Percentiles rank a stretch among this genome's conserved stretches.
These are phyloP conservation scores for Wakefieldia striispora DNA, from an alignment of 768 basidiomycete species.

Conservation along the genomic window DNA sequence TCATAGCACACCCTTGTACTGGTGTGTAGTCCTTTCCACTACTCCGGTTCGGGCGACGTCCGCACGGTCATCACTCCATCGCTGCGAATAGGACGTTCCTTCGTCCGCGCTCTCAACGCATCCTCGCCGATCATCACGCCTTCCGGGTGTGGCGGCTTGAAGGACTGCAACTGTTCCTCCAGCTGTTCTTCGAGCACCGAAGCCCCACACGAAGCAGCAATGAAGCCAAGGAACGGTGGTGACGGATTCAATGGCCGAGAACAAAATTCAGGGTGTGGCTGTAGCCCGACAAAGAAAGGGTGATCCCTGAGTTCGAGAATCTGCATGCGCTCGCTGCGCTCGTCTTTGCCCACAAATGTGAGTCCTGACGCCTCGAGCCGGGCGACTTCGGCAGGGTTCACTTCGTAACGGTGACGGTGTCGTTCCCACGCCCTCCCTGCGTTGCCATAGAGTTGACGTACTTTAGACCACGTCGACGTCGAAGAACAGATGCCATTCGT, in stretches of 20 bases:
- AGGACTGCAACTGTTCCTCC: conserved; percentile 55
- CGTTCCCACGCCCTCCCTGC: conserved; percentile 88
- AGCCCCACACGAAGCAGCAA: conserved; percentile 69
- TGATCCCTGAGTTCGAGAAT: conserved; percentile 88
- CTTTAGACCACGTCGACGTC: conserved; percentile 68
- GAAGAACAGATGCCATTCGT: conserved; percentile 17
- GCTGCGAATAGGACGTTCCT: conserved; percentile 29
- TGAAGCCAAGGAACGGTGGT: conserved; percentile 94
- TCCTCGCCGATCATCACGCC: conserved; percentile 73
- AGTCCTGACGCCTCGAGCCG: conserved; percentile 70
- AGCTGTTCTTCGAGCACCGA: conserved; percentile 70
- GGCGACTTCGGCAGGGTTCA: conserved; percentile 86
- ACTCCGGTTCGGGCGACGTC: conserved; percentile 21
- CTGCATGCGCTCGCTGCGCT: conserved; percentile 97
- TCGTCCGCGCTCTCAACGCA: conserved; percentile 40
- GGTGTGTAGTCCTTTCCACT: not conserved
- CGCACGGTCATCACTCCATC: conserved; percentile 20
- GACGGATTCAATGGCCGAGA: conserved; percentile 97
- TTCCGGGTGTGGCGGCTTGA: conserved; percentile 74
- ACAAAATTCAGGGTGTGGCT: conserved; percentile 99
- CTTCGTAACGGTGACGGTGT: conserved; percentile 94
- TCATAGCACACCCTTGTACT: not conserved
- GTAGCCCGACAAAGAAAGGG: conserved; percentile 90
- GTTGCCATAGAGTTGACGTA: conserved; percentile 81
- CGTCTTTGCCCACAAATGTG: conserved; percentile 84